phyloP scores from a whole-genome alignment of 1,284 basidiomycete species.

The Rhodotorula mucilaginosa region DNA sequence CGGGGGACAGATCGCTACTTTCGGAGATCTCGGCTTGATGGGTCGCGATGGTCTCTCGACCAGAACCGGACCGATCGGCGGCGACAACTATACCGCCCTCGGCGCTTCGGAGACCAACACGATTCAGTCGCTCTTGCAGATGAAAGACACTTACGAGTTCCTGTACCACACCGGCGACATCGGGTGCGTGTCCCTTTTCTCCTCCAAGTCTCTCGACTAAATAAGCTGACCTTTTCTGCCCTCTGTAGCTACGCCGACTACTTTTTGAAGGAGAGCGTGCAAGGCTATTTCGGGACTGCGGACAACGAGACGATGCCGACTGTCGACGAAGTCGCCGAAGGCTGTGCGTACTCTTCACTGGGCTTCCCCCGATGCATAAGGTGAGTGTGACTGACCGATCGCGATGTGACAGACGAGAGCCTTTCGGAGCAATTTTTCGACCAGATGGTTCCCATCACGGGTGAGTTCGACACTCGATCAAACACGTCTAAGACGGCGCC shows the following conservation, averaged over 20 bases:
- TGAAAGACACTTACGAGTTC: conserved; percentile 43
- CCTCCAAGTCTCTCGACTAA: neutral
- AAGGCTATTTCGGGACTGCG: conserved; percentile 42
- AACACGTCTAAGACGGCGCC: neutral
- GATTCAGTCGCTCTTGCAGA: conserved; percentile 43
- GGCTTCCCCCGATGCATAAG: neutral
- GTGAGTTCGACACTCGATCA: neutral
- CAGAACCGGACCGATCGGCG: conserved; percentile 35
- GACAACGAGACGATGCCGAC: conserved; percentile 19
- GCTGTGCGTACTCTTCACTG: conserved; percentile 19
- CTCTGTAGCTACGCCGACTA: conserved; percentile 12
- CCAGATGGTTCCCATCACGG: conserved; percentile 42
- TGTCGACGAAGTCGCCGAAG: conserved; percentile 30
- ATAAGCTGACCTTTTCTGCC: neutral
- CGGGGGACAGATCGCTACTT: neutral
- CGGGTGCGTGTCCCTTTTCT: conserved; percentile 23
- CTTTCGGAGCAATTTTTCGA: conserved; percentile 47
- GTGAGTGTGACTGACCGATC: no score
- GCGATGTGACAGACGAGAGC: conserved; percentile 35
- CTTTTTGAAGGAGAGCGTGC: conserved; percentile 35
- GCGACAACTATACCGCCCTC: conserved; percentile 33
- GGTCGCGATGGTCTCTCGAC: conserved; percentile 45
- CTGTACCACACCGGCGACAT: conserved; percentile 44
- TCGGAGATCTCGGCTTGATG: conserved; percentile 44
- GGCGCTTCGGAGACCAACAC: conserved; percentile 44